phyloP scores from a whole-genome alignment of 2,329 filamentous ascomycete species.

The Aspergillus carbonarius region DNA sequence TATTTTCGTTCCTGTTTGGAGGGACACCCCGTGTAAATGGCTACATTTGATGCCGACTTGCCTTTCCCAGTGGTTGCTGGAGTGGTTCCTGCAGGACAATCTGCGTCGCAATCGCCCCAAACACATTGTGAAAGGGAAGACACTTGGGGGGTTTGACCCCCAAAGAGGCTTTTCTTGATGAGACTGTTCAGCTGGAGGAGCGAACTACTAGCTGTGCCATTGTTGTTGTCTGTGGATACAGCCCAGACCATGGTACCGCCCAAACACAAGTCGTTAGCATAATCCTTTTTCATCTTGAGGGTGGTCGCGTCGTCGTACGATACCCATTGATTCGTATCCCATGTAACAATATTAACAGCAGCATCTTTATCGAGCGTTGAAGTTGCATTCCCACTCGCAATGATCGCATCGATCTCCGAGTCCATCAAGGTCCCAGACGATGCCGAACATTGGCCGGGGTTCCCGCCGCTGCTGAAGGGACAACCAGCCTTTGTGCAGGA shows the following conservation, averaged over 20 bases:
- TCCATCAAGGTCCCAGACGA: background rate
- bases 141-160: background rate
- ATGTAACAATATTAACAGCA: conserved; percentile 6
- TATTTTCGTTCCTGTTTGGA: background rate
- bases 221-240: background rate
- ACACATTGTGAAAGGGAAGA: background rate
- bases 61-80: background rate
- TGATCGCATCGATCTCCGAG: background rate
- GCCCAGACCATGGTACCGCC: conserved; percentile 16
- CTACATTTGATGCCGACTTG: background rate
- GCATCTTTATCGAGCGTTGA: background rate
- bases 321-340: conserved; percentile 10
- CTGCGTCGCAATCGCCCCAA: too few relatives aligned
- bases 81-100: background rate
- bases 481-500: background rate
- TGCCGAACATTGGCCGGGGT: background rate
- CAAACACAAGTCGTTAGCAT: conserved; percentile 12
- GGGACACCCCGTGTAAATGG: background rate
- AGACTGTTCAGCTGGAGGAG: background rate
- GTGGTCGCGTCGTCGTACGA: conserved; percentile 13
- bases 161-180: background rate
- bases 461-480: background rate
- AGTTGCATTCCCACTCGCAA: background rate
- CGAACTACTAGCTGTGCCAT: background rate
- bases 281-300: conserved; percentile 13